Evolutionary conservation across 768 basidiomycete genomes (phyloP), one percentile per base, ranked within the genome.

Genomic region (Naganishia kalamii): DNA sequence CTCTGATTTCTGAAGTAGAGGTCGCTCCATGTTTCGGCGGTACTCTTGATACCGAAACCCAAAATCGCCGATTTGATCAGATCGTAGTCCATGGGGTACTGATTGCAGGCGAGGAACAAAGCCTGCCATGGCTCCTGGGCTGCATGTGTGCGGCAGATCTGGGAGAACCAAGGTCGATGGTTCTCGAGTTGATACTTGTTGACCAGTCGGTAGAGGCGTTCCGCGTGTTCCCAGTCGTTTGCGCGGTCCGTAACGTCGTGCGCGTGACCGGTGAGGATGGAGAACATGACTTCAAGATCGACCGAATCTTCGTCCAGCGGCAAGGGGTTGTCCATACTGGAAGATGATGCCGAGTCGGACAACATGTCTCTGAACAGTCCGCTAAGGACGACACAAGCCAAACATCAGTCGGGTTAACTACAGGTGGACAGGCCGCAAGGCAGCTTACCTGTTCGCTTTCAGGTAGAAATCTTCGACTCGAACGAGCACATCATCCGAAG

Each of bases 151-250:
- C 51, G 8, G 32, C 51, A 52, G 7, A 52, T 19, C n/a, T 52
- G 3, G 32, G 51, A 52, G 51, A 52, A 52, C 51, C 51, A 52
- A 21, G 19, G 51, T n/a, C 21, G 51, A 35, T 52, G 51, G 33
- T 19, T 23, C 19, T 52, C 51, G 6, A 52, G 2, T 21, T 35
- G 51, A 21, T 52, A 52, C 32, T 52, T 52, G 51, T 35, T 17
- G 32, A 52, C 51, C 10, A 35, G 51, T 19, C 32, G 32, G 33
- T 35, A 52, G 2, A 35, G 32, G 8, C 51, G 29, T 21, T 8
- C 51, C 6, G 32, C 51, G 27, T 32, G 27, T 8, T 35, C 51
- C 32, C 51, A 35, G 51, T 23, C 12, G 3, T 32, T 52, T 8
- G 32, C 32, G 19, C 32, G 29, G 6, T 33, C 29, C 13, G 33